Base-by-base conservation (phyloP, 2,329 filamentous ascomycete genomes). In the Cercospora sp. region DNA sequence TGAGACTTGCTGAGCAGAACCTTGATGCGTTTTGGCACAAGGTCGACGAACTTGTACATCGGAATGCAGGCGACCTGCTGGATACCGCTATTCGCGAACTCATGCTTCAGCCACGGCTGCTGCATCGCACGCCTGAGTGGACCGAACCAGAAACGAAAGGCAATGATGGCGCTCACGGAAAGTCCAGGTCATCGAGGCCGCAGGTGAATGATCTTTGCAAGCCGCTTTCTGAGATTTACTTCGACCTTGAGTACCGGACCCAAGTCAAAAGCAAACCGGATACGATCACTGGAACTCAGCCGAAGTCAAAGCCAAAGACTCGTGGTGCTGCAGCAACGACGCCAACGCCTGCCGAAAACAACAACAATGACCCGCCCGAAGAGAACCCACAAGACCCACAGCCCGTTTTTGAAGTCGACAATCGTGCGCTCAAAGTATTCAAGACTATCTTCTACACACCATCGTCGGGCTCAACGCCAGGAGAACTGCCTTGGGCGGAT, bases 401-500 rank as follows among this genome's bases (percentile, higher is more conserved):
- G n/a, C 66, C 76, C 6, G 75, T 68, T 2, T 78, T 82, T 66
- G 51, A 20, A 3, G 73, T 83, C 28, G 75, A 81, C 64, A 74
- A 74, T 23, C 79, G 81, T 7, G 76, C 80, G 0, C 73, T 76
- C 51, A 83, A 81, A 67, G 80, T 82, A 1, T 84, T 84, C 73
- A 72, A 68, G 3, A 77, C 75, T 0, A 69, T 84, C 0, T 84
- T 84, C 71, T 78, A 76, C 68, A 75, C 74, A 1, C 78, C 80
- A 0, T 69, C 76, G 3, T 69, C 0, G 76, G 70, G 0, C 75
- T 81, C 0, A 6, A 76, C 78, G 0, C 81, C 82, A 0, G 84
- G 84, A 3, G 84, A 87, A 69, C 3, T 87, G 78, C 42, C 66
- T 3, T 68, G 68, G 68, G 0, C 86, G 84, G 86, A 75, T 61